Percentiles rank a stretch among this genome's conserved stretches.
Conservation (phyloP, 1,139 yeast species). For the Yamadazyma kanchanaburiensis region DNA sequence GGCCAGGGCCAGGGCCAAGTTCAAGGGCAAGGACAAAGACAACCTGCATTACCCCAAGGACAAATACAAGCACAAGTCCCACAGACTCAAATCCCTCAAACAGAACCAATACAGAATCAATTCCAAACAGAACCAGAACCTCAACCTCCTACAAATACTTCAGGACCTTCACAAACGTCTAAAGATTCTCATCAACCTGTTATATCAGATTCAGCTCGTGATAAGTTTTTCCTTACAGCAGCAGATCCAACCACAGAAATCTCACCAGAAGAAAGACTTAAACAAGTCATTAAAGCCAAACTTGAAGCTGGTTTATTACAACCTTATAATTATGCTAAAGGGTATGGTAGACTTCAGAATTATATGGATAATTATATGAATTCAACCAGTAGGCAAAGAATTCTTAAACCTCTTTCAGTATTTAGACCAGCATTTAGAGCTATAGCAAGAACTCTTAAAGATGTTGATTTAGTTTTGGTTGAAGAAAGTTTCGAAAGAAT, state of each 20-base stretch:
- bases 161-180: conserved; percentile 1
- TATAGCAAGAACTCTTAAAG: conserved; percentile 85
- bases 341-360: conserved; percentile 83
- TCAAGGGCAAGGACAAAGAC: background rate
- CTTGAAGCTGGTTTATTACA: conserved; percentile 89
- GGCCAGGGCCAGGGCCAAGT: no score
- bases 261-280: conserved; percentile 90
- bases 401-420: conserved; percentile 78
- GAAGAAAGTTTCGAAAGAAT: conserved; percentile 94
- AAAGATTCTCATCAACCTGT: conserved; percentile 36
- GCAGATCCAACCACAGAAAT: conserved; percentile 96
- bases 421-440: conserved; percentile 95
- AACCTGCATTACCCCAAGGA: no score
- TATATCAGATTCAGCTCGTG: conserved; percentile 78
- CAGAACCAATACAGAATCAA: no score
- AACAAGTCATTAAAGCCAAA: conserved; percentile 94
- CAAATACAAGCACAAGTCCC: background rate
- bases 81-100: background rate
- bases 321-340: conserved; percentile 93
- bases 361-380: conserved; percentile 96
- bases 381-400: conserved; percentile 78
- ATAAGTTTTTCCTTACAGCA: conserved; percentile 91
- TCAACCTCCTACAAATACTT: conserved; percentile 4
- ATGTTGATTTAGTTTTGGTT: conserved; percentile 86
- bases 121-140: no score